Base-by-base conservation (phyloP, 2,329 filamentous ascomycete genomes). In the Fusarium poae region DNA sequence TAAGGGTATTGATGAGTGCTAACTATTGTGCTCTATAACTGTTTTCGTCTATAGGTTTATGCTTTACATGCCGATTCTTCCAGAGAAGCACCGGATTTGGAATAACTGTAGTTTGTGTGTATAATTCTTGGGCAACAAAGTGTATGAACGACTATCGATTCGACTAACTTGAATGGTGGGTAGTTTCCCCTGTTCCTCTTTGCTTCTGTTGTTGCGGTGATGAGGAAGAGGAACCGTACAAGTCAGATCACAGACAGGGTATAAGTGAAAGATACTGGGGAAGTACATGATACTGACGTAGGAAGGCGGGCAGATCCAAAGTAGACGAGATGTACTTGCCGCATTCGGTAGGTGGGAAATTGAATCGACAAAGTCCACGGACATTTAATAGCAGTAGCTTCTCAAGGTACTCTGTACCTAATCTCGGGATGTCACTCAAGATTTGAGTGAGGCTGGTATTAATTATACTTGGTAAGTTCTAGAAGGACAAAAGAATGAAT, bases 161-260 rank as follows among this genome's bases (percentile, higher is more conserved):
- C n/a, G 13, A 27, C 40, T 25, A 43, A 18, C 39, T 11, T 12
- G 15, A 34, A 34, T 13, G 20, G 16, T 18, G 30, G 20, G 16
- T 18, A 35, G 42, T 34, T 29, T 23, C 52, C 52, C 52, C 30
- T 55, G 52, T 49, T 35, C 21, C n/a, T 57, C 23, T 50, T 25
- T 61, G 56, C 50, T 51, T 51, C 50, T 70, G 67, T 69, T 70
- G 67, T 59, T 69, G 50, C 57, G 67, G 67, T 70, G 65, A 64
- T 63, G 60, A 23, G 20, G 43, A 20, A 20, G 20, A 63, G 32
- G 27, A 43, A 35, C 45, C 21, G 37, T 37, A n/a, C n/a, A 18
- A 37, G 60, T 65, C 55, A 51, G 55, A 66, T 63, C 62, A 57
- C n/a, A 32, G 40, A 43, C 65, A 53, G 35, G 62, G 48, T 68